Conservation (phyloP, 164 flowering plant genomes). For the Piper betle region DNA sequence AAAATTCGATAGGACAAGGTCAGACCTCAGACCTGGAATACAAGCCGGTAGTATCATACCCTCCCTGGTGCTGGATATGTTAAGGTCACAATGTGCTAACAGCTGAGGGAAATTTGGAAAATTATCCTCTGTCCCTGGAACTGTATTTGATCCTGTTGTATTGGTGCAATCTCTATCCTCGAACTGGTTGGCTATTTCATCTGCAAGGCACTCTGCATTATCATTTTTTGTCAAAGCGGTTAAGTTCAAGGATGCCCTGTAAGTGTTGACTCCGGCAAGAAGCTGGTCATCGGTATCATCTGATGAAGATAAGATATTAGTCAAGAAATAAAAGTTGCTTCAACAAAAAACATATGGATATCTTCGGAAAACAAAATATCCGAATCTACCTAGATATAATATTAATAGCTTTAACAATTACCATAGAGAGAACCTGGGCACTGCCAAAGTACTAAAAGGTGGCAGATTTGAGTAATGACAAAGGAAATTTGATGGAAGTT, state of each 20-base stretch:
- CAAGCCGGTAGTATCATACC: conserved; percentile 63
- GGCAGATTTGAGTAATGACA: too few species aligned
- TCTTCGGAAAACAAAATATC: not conserved
- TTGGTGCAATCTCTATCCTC: conserved; percentile 39
- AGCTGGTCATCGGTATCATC: conserved; percentile 53
- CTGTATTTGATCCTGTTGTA: conserved; percentile 19
- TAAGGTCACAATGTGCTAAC: conserved; percentile 47
- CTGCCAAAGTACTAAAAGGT: too few species aligned
- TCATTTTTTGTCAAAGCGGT: conserved; percentile 36
- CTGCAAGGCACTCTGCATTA: conserved; percentile 76
- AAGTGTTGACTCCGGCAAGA: conserved; percentile 53
- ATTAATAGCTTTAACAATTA: too few species aligned
- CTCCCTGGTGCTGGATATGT: conserved; percentile 42
- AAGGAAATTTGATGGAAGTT: too few species aligned
- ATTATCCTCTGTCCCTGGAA: conserved; percentile 22
- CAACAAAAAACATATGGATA: not conserved
- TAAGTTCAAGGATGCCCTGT: conserved; percentile 36
- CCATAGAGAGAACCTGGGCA: too few species aligned
- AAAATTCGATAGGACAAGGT: conserved; percentile 52
- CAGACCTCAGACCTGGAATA: conserved; percentile 40
- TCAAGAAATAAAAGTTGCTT: not conserved
- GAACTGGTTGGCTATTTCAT: conserved; percentile 38
- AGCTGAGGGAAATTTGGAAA: conserved; percentile 38
- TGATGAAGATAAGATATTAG: conserved; percentile 14
- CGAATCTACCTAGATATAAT: not conserved